Evolutionary conservation across 371 early-diverging fungal genomes (phyloP).

Genomic region (Mucor racemosus): DNA sequence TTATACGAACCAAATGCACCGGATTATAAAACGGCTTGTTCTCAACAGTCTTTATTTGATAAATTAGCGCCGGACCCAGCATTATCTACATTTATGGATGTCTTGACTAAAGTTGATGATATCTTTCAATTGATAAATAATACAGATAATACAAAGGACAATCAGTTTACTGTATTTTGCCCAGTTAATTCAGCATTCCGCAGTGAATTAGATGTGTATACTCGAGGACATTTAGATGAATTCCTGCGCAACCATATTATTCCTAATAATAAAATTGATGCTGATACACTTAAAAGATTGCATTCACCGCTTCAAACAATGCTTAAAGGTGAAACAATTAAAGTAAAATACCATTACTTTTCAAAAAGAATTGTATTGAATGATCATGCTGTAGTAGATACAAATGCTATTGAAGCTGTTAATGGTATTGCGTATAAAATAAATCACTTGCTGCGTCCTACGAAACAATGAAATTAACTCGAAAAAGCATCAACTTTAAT

Average conservation of each 20-base stretch:
- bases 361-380: conserved; percentile 32
- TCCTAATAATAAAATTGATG: conserved; percentile 29
- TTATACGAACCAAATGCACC: conserved; percentile 47
- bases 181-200: conserved; percentile 50
- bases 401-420: conserved; percentile 36
- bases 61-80: conserved; percentile 48
- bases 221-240: conserved; percentile 27
- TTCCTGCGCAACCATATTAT: conserved; percentile 49
- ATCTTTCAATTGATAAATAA: conserved; percentile 40
- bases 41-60: conserved; percentile 48
- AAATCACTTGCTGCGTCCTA: conserved; percentile 39
- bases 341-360: conserved; percentile 37
- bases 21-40: conserved; percentile 28
- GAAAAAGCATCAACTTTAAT: background rate
- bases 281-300: conserved; percentile 20
- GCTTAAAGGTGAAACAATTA: conserved; percentile 25
- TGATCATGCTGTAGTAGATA: conserved; percentile 36
- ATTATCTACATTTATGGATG: conserved; percentile 51
- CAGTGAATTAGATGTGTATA: conserved; percentile 21
- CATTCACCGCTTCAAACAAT: conserved; percentile 32
- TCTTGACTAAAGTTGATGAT: conserved; percentile 41
- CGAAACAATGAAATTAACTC: conserved; percentile 1
- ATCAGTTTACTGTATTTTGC: conserved; percentile 42
- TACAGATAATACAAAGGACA: conserved; percentile 21
- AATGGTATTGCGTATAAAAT: conserved; percentile 57